Evolutionary conservation across 805 yeast genomes (phyloP).

Genomic region (Pichia sporocuriosa): DNA sequence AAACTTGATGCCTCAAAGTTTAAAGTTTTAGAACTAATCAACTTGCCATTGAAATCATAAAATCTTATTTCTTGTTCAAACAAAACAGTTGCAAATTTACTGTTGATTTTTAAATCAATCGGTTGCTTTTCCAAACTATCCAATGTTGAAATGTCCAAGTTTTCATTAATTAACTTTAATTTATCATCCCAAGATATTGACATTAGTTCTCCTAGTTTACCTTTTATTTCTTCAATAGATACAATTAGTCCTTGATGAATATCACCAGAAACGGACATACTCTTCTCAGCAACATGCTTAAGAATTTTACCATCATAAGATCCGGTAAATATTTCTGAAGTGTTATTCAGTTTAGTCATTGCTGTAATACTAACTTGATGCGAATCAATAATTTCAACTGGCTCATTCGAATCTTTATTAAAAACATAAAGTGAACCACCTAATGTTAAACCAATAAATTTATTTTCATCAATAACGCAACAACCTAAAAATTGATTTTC

Average conservation of each 20-base stretch:
- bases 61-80: slow-evolving; percentile 37
- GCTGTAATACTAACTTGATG: slow-evolving; percentile 82
- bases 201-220: slow-evolving; percentile 22
- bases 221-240: slow-evolving; percentile 32
- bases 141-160: slow-evolving; percentile 19
- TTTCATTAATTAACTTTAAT: slow-evolving; percentile 35
- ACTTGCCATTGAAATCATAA: slow-evolving; percentile 28
- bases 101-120: slow-evolving; percentile 31
- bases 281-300: slow-evolving; percentile 46
- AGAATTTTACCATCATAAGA: slow-evolving; percentile 75
- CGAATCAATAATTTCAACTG: slow-evolving; percentile 48
- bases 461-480: slow-evolving; percentile 51
- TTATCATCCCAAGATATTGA: slow-evolving; percentile 84
- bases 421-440: slow-evolving; percentile 68
- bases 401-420: slow-evolving; percentile 32
- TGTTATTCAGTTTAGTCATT: slow-evolving; percentile 28
- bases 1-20: slow-evolving; percentile 39
- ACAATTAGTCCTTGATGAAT: slow-evolving; percentile 63
- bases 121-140: slow-evolving; percentile 44
- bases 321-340: slow-evolving; percentile 44
- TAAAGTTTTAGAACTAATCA: slow-evolving; percentile 27
- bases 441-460: slow-evolving; percentile 55
- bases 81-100: slow-evolving; percentile 35
- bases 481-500: slow-evolving; percentile 70
- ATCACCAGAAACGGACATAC: slow-evolving; percentile 31